Percentiles rank a stretch among this genome's conserved stretches.
These are phyloP conservation scores for Amorphotheca resinae DNA, from an alignment of 495 filamentous ascomycete genomes.

Conservation along the genomic window DNA sequence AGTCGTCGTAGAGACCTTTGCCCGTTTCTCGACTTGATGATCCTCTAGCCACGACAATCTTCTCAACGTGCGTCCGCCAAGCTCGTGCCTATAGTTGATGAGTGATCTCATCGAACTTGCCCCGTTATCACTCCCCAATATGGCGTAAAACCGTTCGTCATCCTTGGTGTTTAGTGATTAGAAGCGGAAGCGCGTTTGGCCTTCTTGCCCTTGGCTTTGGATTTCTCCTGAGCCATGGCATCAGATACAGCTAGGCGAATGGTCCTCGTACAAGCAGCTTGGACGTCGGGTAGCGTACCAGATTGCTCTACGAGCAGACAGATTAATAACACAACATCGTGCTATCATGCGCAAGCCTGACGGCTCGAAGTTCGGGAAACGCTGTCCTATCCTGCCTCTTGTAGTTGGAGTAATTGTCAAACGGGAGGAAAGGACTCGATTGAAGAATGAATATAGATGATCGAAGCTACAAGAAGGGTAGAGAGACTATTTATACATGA, in stretches of 20 bases:
- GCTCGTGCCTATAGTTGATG: constrained; percentile 1
- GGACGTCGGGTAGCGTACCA: background rate
- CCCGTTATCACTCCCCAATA: background rate
- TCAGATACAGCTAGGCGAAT: background rate
- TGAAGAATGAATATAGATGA: too few relatives aligned
- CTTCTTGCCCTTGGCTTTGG: too few relatives aligned
- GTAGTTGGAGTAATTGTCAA: too few relatives aligned
- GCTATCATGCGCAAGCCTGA: background rate
- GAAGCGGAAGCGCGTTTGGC: too few relatives aligned
- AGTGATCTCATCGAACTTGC: constrained; percentile 1
- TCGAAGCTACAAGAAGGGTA: too few relatives aligned
- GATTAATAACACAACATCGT: background rate
- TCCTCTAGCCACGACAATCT: constrained; percentile 3
- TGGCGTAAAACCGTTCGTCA: constrained; percentile 1
- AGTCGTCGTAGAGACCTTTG: background rate
- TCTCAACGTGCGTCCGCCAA: constrained; percentile 1
- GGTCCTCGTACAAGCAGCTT: background rate
- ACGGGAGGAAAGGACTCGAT: too few relatives aligned
- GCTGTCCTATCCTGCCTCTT: background rate
- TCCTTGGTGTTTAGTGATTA: background rate
- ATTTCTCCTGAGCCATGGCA: too few relatives aligned
- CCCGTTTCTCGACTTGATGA: background rate
- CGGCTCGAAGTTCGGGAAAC: background rate
- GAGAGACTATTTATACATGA: too few relatives aligned
- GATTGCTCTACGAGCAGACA: constrained; percentile 1